These are phyloP conservation scores for Termitomyces heimii DNA, from an alignment of 768 basidiomycete species.

Conservation along the genomic window DNA sequence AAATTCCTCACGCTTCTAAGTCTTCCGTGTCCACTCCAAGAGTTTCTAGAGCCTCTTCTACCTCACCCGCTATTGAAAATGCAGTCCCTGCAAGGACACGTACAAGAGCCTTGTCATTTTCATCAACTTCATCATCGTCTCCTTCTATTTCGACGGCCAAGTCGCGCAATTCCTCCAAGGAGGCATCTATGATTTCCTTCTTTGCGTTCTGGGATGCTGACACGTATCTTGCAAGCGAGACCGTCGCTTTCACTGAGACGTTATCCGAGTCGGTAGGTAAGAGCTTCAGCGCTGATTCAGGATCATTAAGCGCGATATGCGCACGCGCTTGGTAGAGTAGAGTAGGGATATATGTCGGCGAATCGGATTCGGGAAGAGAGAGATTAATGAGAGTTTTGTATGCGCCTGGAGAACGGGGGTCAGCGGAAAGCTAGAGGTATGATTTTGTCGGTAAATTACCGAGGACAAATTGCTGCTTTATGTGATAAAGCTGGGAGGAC, in stretches of 20 bases:
- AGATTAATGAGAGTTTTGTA: slow-evolving; percentile 56
- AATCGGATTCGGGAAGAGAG: slow-evolving; percentile 51
- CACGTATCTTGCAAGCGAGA: slow-evolving; percentile 69
- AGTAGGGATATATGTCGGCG: slow-evolving; percentile 57
- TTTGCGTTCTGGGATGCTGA: slow-evolving; percentile 34
- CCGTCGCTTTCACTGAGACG: slow-evolving; percentile 63
- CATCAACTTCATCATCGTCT: slow-evolving; percentile 62
- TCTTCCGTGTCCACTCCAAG: slow-evolving; percentile 71
- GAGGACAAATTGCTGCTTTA: slow-evolving; percentile 74
- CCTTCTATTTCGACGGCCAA: slow-evolving; percentile 82
- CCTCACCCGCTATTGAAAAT: slow-evolving; percentile 76
- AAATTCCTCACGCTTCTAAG: slow-evolving; percentile 76
- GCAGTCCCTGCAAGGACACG: slow-evolving; percentile 82
- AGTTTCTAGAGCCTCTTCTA: slow-evolving; percentile 91
- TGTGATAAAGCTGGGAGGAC: slow-evolving; percentile 58
- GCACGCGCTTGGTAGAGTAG: slow-evolving; percentile 79
- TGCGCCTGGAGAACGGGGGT: slow-evolving; percentile 40
- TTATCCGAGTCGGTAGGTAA: slow-evolving; percentile 55
- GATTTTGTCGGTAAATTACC: slow-evolving; percentile 31
- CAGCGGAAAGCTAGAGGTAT: background rate
- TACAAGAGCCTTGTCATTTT: slow-evolving; percentile 68
- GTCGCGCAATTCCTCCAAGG: slow-evolving; percentile 80
- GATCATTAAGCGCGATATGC: slow-evolving; percentile 61
- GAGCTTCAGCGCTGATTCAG: slow-evolving; percentile 49
- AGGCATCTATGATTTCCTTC: slow-evolving; percentile 51